Percentiles rank a stretch among this genome's conserved stretches.
These are phyloP conservation scores for Neurospora sublineolata DNA, from an alignment of 495 filamentous ascomycete genomes.

Conservation along the genomic window DNA sequence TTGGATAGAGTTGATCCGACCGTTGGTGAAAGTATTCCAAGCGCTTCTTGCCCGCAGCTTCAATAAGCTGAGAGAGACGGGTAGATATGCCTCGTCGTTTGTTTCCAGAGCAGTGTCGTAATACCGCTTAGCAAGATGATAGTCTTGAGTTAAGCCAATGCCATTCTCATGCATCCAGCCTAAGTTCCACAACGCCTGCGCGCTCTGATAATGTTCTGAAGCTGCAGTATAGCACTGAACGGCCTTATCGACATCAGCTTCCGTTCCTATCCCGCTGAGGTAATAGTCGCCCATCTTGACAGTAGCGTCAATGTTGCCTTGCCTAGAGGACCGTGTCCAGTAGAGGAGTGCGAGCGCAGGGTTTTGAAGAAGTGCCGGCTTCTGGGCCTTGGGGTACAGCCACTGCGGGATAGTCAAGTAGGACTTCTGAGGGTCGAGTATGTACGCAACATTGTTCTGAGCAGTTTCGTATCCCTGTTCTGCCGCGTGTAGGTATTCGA, in stretches of 20 bases:
- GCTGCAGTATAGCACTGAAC: slow-evolving; percentile 86
- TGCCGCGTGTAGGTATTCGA: slow-evolving; percentile 81
- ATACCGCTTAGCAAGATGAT: slow-evolving; percentile 90
- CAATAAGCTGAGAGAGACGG: slow-evolving; percentile 75
- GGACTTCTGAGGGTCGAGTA: slow-evolving; percentile 70
- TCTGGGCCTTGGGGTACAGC: slow-evolving; percentile 24
- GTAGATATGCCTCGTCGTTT: slow-evolving; percentile 89
- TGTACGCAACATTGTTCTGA: slow-evolving; percentile 87
- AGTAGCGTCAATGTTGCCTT: slow-evolving; percentile 83
- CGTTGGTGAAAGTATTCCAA: slow-evolving; percentile 89
- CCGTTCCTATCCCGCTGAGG: slow-evolving; percentile 63
- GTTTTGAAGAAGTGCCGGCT: slow-evolving; percentile 50
- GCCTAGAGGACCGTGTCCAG: slow-evolving; percentile 92
- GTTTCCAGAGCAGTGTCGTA: slow-evolving; percentile 88
- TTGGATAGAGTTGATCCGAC: slow-evolving; percentile 78
- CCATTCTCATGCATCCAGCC: slow-evolving; percentile 99
- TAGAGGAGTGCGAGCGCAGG: slow-evolving; percentile 75
- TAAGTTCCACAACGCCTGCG: slow-evolving; percentile 92
- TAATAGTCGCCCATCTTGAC: slow-evolving; percentile 99
- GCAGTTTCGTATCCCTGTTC: slow-evolving; percentile 92
- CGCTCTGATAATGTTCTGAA: slow-evolving; percentile 79
- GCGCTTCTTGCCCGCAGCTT: slow-evolving; percentile 76
- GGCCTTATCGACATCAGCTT: slow-evolving; percentile 71
- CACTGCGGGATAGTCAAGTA: slow-evolving; percentile 29
- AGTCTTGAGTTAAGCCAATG: slow-evolving; percentile 85